Base-by-base conservation (phyloP, 495 filamentous ascomycete genomes). In the Xylaria venustula region DNA sequence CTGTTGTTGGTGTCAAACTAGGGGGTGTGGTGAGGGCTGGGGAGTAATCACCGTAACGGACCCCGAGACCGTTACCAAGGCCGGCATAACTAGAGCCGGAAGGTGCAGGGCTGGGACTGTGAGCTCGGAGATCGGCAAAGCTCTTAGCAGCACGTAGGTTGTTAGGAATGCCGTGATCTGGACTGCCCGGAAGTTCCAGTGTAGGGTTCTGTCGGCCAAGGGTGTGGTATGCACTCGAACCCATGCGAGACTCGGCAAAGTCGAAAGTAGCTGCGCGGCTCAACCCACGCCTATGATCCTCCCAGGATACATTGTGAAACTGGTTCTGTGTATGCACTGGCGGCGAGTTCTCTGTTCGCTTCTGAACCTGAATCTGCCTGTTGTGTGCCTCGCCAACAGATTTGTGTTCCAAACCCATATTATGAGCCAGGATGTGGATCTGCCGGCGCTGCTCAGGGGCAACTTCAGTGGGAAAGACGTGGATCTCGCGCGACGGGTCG, bases 211-310 rank as follows among this genome's bases (percentile, higher is more conserved):
- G 90, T 47, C 89, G 82, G 41, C 91, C 88, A 46, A 95, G 79
- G 0, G 90, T 86, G 66, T 85, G 86, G 71, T 89, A 79, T 30
- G 84, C 82, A 36, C 81, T 80, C 20, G 88, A 87, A 46, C 84
- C 84, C 23, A 82, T 87, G 7, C 93, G 89, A 36, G 90, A 87
- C 71, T 97, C 94, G 65, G 90, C 92, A 76, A 98, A 98, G 75
- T 98, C 93, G 66, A 95, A 96, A n/a, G 94, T 98, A 32, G 94
- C 95, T 19, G 94, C 92, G 28, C 94, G 90, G 78, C 92, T 94
- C 34, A 98, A 79, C 14, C 85, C 88, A 32, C 93, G 90, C 55
- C 92, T 84, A 58, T 87, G 85, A 32, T 86, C 83, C 60, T 97
- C 91, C 55, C 83, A 80, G 17, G 85, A 83, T 49, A 89, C 89